These are phyloP conservation scores for Salicornia ramosissima DNA, from an alignment of 148 eudicot species.

Conservation along the genomic window DNA sequence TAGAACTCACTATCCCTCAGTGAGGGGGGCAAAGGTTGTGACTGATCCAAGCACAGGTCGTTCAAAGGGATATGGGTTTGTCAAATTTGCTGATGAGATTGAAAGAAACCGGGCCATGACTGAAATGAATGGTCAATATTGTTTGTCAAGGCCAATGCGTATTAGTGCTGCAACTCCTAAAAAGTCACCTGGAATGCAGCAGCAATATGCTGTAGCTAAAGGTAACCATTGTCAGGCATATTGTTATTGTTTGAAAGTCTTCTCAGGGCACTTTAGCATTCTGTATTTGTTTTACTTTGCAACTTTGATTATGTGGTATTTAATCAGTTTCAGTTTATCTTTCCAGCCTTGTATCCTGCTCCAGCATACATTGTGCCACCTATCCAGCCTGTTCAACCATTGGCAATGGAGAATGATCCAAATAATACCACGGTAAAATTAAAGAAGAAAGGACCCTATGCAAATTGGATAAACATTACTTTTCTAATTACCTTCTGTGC, in stretches of 20 bases:
- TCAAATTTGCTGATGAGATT: constrained; percentile 85
- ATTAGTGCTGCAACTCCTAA: constrained; percentile 98
- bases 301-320: not conserved
- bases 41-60: constrained; percentile 89
- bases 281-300: not conserved
- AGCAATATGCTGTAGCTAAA: constrained; percentile 60
- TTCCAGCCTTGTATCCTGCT: constrained; percentile 72
- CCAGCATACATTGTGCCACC: constrained; percentile 52
- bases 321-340: constrained; percentile 15
- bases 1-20: constrained; percentile 78
- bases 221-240: constrained; percentile 32
- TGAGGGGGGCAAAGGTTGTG: constrained; percentile 94
- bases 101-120: constrained; percentile 92
- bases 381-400: constrained; percentile 48
- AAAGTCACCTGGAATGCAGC: constrained; percentile 70
- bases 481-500: not conserved
- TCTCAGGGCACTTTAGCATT: not conserved
- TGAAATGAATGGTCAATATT: constrained; percentile 94
- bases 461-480: not conserved
- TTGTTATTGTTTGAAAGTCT: not conserved
- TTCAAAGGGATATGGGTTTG: constrained; percentile 96
- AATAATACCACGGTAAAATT: constrained; percentile 82
- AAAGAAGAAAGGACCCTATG: not conserved
- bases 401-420: constrained; percentile 67
- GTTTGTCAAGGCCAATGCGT: constrained; percentile 93